Evolutionary conservation across 106 monocot genomes (phyloP).

Genomic region (Apostasia shenzhenica): DNA sequence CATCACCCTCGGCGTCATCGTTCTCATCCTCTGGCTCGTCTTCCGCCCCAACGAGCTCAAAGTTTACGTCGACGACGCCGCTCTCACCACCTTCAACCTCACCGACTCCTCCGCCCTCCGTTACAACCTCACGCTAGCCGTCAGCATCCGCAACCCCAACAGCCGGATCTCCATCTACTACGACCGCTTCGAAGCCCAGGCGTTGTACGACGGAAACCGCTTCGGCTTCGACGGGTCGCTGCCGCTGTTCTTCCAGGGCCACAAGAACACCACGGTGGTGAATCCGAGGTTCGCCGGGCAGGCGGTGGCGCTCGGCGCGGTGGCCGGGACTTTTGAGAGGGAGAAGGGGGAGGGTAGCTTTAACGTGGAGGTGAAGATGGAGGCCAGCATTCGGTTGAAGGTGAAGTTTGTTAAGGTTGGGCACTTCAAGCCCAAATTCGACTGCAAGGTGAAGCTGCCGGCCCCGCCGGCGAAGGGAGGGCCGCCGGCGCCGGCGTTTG

Average conservation of each 20-base stretch:
- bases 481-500: slow-evolving; percentile 1
- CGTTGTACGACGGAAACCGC: slow-evolving; percentile 36
- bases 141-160: slow-evolving; percentile 79
- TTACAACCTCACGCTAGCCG: slow-evolving; percentile 50
- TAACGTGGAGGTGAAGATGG: slow-evolving; percentile 13
- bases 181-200: slow-evolving; percentile 43
- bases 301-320: neutral
- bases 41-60: slow-evolving; percentile 47
- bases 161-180: slow-evolving; percentile 59
- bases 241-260: slow-evolving; percentile 52
- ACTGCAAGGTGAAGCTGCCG: slow-evolving; percentile 13
- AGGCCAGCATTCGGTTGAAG: slow-evolving; percentile 14
- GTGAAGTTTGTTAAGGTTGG: slow-evolving; percentile 10
- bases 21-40: slow-evolving; percentile 61
- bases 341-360: slow-evolving; percentile 22
- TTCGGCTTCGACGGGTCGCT: slow-evolving; percentile 33
- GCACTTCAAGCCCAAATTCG: slow-evolving; percentile 11
- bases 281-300: slow-evolving; percentile 29
- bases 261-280: slow-evolving; percentile 44
- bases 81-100: slow-evolving; percentile 49
- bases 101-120: slow-evolving; percentile 12
- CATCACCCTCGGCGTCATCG: slow-evolving; percentile 41
- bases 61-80: slow-evolving; percentile 34
- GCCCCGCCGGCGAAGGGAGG: slow-evolving; percentile 4
- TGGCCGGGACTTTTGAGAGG: slow-evolving; percentile 6